Base-by-base conservation (phyloP, 75 land plant genomes). In the Selaginella moellendorffii region DNA sequence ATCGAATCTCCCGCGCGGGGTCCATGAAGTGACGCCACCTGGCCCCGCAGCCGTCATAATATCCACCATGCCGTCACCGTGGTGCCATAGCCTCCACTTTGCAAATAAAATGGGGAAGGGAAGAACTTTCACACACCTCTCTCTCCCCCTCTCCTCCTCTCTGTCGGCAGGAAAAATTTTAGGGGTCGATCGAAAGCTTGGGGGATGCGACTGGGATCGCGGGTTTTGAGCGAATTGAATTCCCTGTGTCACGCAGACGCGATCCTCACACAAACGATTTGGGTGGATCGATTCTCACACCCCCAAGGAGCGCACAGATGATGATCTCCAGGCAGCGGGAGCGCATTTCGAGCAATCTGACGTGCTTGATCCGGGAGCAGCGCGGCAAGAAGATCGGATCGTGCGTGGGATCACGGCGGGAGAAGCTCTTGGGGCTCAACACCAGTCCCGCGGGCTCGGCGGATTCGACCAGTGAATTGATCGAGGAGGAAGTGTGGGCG, bases 401-500 rank as follows among this genome's bases (percentile, higher is more conserved):
- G 46, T 36, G 5, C 46, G 10, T 36, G 46, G 46, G 14, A 36
- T 36, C 5, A 14, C 5, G 46, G n/a, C n/a, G 46, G 14, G 46
- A 36, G 46, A 36, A 36, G 46, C 46, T 36, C 5, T 14, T 36
- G 46, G 46, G 46, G 10, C 5, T 36, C 14, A 5, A 36, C 46
- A 5, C 14, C 46, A 36, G 46, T 36, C 14, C 10, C 46, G 5
- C 46, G 10, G 14, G 10, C 46, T 5, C 10, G 46, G 14, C 14
- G 46, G 14, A 14, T 5, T 14, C 46, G 14, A 5, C 14, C 46
- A 5, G 14, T 5, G 73, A 71, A 26, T 65, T 71, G 18, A 31
- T 63, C 29, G 73, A 71, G 69, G 73, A 71, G 26, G 72, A 71
- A 14, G 62, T 71, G 0, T 71, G 73, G 73, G 73, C 54, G 1